phyloP scores from a whole-genome alignment of 2,329 filamentous ascomycete genomes.

The Rhynchosporium secalis region DNA sequence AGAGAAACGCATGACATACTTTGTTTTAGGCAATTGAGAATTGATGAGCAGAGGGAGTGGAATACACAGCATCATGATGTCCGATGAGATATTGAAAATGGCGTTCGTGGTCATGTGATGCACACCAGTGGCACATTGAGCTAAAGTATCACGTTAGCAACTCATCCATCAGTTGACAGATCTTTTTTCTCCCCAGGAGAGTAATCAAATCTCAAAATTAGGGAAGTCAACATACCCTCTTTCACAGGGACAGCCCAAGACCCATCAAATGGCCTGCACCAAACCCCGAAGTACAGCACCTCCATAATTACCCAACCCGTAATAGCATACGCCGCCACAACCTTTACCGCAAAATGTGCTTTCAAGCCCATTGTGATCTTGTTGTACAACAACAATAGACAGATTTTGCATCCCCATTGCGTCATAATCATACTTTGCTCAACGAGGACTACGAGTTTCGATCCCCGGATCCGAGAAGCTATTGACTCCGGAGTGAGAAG shows the following conservation, averaged over 20 bases:
- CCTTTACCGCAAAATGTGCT: slow-evolving; percentile 50
- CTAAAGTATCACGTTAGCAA: slow-evolving; percentile 35
- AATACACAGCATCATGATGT: slow-evolving; percentile 58
- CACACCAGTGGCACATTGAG: slow-evolving; percentile 57
- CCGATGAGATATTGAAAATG: slow-evolving; percentile 60
- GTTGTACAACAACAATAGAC: slow-evolving; percentile 57
- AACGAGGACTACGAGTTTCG: slow-evolving; percentile 62
- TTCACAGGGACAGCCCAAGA: slow-evolving; percentile 59
- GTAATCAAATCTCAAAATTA: too few species aligned
- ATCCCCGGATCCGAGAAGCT: slow-evolving; percentile 44
- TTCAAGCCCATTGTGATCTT: slow-evolving; percentile 53
- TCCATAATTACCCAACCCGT: slow-evolving; percentile 53
- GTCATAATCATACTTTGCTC: slow-evolving; percentile 62
- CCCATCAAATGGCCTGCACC: slow-evolving; percentile 56
- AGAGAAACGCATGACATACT: slow-evolving; percentile 26
- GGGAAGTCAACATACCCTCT: slow-evolving; percentile 41
- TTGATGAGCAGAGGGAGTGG: slow-evolving; percentile 51
- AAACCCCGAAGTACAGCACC: slow-evolving; percentile 50
- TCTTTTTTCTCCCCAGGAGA: background rate
- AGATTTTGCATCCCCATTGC: slow-evolving; percentile 57
- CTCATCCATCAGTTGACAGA: background rate
- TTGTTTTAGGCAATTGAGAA: slow-evolving; percentile 45
- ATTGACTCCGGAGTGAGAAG: slow-evolving; percentile 46
- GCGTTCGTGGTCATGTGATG: slow-evolving; percentile 60
- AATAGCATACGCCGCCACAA: slow-evolving; percentile 49